phyloP scores from a whole-genome alignment of 2,329 filamentous ascomycete species.

The Botrytis fragariae region DNA sequence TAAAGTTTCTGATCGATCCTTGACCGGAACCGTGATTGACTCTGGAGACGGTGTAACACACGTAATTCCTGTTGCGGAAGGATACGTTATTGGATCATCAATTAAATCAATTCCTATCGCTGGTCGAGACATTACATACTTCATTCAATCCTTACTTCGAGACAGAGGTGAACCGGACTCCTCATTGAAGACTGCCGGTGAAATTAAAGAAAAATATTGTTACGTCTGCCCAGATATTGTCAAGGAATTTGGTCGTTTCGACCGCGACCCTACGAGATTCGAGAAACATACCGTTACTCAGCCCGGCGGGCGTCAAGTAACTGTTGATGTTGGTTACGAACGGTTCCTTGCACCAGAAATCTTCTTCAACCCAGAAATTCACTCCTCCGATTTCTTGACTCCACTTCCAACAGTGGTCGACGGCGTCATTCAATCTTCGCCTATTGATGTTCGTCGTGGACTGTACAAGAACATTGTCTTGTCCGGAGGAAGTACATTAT shows the following conservation, averaged over 20 bases:
- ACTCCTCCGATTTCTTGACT: constrained; percentile 97
- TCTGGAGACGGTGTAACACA: constrained; percentile 98
- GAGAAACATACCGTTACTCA: constrained; percentile 84
- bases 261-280: constrained; percentile 88
- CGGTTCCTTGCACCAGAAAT: constrained; percentile 97
- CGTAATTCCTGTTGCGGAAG: constrained; percentile 97
- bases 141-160: constrained; percentile 92
- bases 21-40: constrained; percentile 97
- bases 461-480: constrained; percentile 99
- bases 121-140: constrained; percentile 97
- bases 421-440: constrained; percentile 93
- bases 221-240: constrained; percentile 99
- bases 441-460: constrained; percentile 93
- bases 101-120: constrained; percentile 99
- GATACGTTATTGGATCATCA: constrained; percentile 97
- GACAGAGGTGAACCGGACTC: constrained; percentile 96
- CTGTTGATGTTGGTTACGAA: constrained; percentile 94
- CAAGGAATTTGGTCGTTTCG: constrained; percentile 94
- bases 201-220: constrained; percentile 98
- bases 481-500: constrained; percentile 93
- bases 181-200: constrained; percentile 93
- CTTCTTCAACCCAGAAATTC: constrained; percentile 99
- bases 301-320: constrained; percentile 78
- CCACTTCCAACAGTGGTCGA: constrained; percentile 93
- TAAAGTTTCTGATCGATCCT: constrained; percentile 91